Base-by-base conservation (phyloP, 2,329 filamentous ascomycete genomes). In the Madurella fahalii region DNA sequence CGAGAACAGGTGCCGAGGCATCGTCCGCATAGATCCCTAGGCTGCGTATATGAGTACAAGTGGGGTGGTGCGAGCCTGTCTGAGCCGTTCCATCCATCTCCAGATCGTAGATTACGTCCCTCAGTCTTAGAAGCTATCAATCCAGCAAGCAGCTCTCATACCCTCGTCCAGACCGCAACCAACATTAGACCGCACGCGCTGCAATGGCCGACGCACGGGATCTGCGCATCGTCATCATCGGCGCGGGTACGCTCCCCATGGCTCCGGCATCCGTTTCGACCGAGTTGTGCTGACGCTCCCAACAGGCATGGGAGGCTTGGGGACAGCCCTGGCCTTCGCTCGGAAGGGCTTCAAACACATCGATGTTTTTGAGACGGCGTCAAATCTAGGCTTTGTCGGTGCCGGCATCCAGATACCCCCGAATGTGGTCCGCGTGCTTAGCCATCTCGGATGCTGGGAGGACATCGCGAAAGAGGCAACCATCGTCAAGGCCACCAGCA, bases 321-420 rank as follows among this genome's bases (percentile, higher is more conserved):
- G 86, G 54, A 79, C 77, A 49, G 87, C 88, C 7, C 78, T 93
- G 37, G 82, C 87, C 12, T 79, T 93, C 37, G 87, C 89, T 40
- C 87, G 87, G 71, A 83, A 85, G 63, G 89, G 89, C 8, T 92
- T 93, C 71, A 81, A 77, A 60, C 74, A 87, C 54, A 85, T 93
- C 64, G 77, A 86, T 52, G 82, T 93, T 48, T 93, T 84, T 68
- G 89, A 93, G 68, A 81, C 78, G 37, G 88, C 88, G 0, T 81
- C 85, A 4, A 81, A 83, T 60, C 77, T 93, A 4, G 89, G 89
- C 5, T 93, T 93, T 63, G 88, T 93, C 1, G 90, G 90, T 20
- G 90, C 90, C 1, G 90, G 90, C 5, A 93, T 94, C 61, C 90
- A 95, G 68, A 77, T 93, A 54, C 87, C 89, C 0, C 89, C 89